Conservation (phyloP, 2,329 filamentous ascomycete species). For the Sporothrix brasiliensis region DNA sequence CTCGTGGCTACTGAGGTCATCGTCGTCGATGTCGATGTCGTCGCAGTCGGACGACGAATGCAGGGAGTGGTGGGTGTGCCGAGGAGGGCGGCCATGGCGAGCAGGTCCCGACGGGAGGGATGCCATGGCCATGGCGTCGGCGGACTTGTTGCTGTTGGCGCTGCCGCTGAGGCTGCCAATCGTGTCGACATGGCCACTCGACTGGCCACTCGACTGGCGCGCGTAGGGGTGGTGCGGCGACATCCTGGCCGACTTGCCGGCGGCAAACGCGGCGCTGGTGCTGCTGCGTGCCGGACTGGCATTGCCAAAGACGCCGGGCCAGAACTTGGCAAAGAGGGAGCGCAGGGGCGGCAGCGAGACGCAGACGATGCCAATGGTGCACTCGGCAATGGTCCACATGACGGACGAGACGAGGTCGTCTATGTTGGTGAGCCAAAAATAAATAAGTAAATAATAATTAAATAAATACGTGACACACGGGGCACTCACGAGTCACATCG, state of each 20-base stretch:
- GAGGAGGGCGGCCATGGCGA: neutral
- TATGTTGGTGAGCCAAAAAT: constrained; percentile 24
- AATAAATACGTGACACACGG: neutral
- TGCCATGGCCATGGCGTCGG: constrained; percentile 30
- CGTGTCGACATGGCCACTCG: neutral
- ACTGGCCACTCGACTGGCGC: constrained; percentile 12
- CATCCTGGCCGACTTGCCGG: neutral
- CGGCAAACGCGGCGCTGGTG: neutral
- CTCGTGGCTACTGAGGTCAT: no score
- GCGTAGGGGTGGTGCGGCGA: constrained; percentile 7
- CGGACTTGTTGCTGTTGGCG: constrained; percentile 8
- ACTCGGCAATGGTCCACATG: constrained; percentile 43
- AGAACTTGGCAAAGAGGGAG: constrained; percentile 30
- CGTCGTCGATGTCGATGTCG: neutral
- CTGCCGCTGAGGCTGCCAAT: neutral
- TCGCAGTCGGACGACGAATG: constrained; percentile 16
- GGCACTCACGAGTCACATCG: constrained; percentile 41
- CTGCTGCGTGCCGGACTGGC: neutral
- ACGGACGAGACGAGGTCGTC: constrained; percentile 41
- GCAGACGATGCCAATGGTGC: constrained; percentile 43
- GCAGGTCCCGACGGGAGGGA: constrained; percentile 9
- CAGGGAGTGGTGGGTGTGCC: neutral
- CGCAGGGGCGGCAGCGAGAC: constrained; percentile 43
- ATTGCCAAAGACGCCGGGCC: constrained; percentile 32
- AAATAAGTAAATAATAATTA: no score